These are phyloP conservation scores for Gorgonomyces haynaldii DNA, from an alignment of 192 early-diverging fungal species.

Conservation along the genomic window DNA sequence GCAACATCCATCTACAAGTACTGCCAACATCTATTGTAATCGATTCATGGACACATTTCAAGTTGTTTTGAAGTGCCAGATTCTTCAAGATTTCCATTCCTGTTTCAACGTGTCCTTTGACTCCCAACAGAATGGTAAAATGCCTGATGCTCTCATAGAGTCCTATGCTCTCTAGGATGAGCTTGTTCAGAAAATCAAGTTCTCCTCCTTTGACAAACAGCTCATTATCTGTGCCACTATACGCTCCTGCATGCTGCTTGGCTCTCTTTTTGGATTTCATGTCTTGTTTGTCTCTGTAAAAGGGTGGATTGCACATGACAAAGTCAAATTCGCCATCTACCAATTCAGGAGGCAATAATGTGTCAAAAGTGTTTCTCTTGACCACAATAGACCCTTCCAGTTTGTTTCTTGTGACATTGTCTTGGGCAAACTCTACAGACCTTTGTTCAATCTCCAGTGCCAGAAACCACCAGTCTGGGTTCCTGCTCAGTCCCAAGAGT, in stretches of 20 bases:
- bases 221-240: constrained; percentile 7
- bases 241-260: neutral
- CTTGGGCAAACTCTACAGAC: constrained; percentile 13
- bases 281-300: constrained; percentile 6
- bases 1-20: neutral
- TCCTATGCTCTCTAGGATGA: constrained; percentile 12
- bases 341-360: neutral
- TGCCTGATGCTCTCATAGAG: neutral
- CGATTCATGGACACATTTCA: constrained; percentile 4
- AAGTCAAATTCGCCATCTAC: constrained; percentile 6
- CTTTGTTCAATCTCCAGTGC: constrained; percentile 14
- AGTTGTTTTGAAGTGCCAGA: neutral
- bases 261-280: neutral
- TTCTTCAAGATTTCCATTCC: too few relatives aligned
- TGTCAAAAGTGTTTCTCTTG: neutral
- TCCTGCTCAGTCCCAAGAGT: constrained; percentile 5
- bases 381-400: neutral
- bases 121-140: constrained; percentile 3
- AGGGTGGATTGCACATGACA: constrained; percentile 19
- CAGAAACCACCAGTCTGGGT: constrained; percentile 11
- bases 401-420: constrained; percentile 12
- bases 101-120: neutral
- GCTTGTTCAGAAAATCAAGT: constrained; percentile 6
- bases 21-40: neutral
- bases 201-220: constrained; percentile 14